Base-by-base conservation (phyloP, 1,139 yeast species). In the Sporopachydermia cereana region DNA sequence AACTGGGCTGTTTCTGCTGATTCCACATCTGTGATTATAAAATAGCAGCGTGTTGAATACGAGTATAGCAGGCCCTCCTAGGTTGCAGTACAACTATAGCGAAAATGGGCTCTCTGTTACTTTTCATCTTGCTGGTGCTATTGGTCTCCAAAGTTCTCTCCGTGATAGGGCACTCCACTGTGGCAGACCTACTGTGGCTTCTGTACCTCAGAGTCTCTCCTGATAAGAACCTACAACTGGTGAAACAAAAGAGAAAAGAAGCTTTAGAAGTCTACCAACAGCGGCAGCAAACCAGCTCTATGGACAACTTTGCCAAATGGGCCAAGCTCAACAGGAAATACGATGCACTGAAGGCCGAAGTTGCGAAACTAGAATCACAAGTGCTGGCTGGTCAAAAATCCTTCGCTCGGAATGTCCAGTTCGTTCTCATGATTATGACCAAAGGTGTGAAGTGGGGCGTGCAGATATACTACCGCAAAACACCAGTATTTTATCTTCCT, bases 271-370 rank as follows among this genome's bases (percentile, higher is more conserved):
- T 79, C 24, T 67, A 73, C 51, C 66, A 65, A 14, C 76, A 80
- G 53, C 73, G 88, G 51, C 67, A 76, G 42, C 56, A 71, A 5
- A 74, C 89, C 16, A 77, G 88, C 50, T 93, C 96, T 3, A 96
- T 89, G 61, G 96, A 91, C 58, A 80, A 91, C 55, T 91, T 89
- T 61, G 96, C 97, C 43, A 80, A 76, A 56, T 91, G 98, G 98
- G 94, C 97, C 2, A 86, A 86, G 60, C 71, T 89, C 51, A 89
- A 86, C 56, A 73, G 98, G 44, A 74, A 73, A 54, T 65, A 72
- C 48, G 89, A 82, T 51, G 72, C 74, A 50, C 59, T 84, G 46
- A 68, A 70, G 44, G 67, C 64, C 9, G 77, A 82, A 50, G 64
- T 83, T 43, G 73, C 69, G 24, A 51, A 55, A 16, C 57, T 76